Percentiles rank a stretch among this genome's conserved stretches.
Conservation (phyloP, 345 rosid genomes). For the Eucalyptus marginata region DNA sequence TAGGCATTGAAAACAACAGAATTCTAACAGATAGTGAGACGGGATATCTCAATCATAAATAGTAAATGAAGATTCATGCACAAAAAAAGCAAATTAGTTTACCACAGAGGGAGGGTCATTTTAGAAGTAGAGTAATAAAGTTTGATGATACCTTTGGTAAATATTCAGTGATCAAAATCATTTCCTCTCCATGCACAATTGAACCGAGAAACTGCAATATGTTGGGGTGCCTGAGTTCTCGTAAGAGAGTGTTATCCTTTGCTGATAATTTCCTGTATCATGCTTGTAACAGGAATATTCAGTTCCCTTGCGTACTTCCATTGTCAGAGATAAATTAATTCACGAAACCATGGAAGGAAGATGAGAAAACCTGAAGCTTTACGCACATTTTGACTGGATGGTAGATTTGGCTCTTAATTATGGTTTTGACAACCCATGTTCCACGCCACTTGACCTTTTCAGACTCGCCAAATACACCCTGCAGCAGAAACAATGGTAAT, state of each 20-base stretch:
- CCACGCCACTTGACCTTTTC: slow-evolving; percentile 53
- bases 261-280: slow-evolving; percentile 41
- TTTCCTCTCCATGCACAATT: slow-evolving; percentile 39
- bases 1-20: not conserved
- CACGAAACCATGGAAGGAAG: not conserved
- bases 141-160: slow-evolving; percentile 21
- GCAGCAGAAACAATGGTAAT: not conserved
- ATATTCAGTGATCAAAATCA: slow-evolving; percentile 44
- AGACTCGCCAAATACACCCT: slow-evolving; percentile 48
- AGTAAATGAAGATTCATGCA: not conserved
- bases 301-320: not conserved
- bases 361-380: not conserved
- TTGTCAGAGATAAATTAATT: not conserved
- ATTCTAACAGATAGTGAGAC: not conserved
- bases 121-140: not conserved
- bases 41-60: not conserved
- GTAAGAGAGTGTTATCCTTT: slow-evolving; percentile 31
- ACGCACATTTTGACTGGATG: slow-evolving; percentile 26
- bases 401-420: slow-evolving; percentile 30
- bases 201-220: slow-evolving; percentile 62
- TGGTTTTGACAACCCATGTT: slow-evolving; percentile 56
- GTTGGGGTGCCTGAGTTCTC: slow-evolving; percentile 59
- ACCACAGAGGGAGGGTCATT: not conserved
- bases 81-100: not conserved
- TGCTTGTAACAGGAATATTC: not conserved